phyloP scores from a whole-genome alignment of 75 land plant species.

The Picea glauca region DNA sequence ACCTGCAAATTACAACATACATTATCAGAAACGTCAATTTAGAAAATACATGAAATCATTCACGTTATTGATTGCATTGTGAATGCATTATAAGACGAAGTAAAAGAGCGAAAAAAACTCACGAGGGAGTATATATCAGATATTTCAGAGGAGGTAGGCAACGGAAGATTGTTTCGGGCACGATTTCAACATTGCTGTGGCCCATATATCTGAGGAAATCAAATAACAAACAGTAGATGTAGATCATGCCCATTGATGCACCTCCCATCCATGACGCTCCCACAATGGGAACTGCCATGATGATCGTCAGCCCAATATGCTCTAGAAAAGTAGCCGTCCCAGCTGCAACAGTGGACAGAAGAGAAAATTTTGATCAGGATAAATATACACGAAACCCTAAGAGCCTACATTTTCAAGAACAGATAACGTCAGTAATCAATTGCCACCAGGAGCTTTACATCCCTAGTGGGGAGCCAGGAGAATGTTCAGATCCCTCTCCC shows the following conservation, averaged over 20 bases:
- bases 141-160: constrained; percentile 26
- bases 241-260: constrained; percentile 27
- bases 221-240: constrained; percentile 21
- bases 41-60: too few relatives aligned
- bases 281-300: constrained; percentile 28
- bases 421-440: too few relatives aligned
- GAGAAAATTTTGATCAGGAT: background rate
- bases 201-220: constrained; percentile 41
- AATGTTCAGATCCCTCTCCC: too few relatives aligned
- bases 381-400: background rate
- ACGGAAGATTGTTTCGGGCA: constrained; percentile 21
- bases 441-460: too few relatives aligned
- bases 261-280: constrained; percentile 31
- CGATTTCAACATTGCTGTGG: constrained; percentile 34
- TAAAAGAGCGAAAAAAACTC: background rate
- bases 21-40: too few relatives aligned
- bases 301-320: constrained; percentile 29
- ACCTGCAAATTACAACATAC: constrained; percentile 33
- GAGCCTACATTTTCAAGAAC: background rate
- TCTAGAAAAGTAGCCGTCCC: constrained; percentile 28
- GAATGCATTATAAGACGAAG: background rate
- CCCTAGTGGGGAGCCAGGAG: too few relatives aligned
- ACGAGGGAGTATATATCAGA: constrained; percentile 48
- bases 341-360: constrained; percentile 24
- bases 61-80: too few relatives aligned